phyloP scores from a whole-genome alignment of 495 filamentous ascomycete species.

The Oidiodendron maius region DNA sequence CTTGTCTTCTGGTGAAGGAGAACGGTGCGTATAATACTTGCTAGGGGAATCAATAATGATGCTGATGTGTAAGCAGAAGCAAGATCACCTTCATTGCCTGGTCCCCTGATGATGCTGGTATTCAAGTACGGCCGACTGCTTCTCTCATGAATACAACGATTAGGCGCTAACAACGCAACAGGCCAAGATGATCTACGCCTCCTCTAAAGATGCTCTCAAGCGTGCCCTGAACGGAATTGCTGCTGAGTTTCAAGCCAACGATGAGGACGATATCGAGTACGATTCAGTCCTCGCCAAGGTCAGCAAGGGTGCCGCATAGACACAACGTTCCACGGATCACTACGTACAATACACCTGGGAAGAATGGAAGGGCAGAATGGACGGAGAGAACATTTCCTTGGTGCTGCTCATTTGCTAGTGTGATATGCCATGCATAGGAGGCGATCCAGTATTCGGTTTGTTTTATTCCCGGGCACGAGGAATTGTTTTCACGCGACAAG shows the following conservation, averaged over 20 bases:
- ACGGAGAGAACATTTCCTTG: slow-evolving; percentile 4
- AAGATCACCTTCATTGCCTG: slow-evolving; percentile 96
- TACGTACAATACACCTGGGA: not conserved
- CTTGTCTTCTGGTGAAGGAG: slow-evolving; percentile 72
- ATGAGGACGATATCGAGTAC: slow-evolving; percentile 83
- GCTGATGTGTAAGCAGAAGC: slow-evolving; percentile 48
- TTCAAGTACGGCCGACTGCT: slow-evolving; percentile 59
- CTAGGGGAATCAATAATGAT: not conserved
- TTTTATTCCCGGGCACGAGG: not conserved
- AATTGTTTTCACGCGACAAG: not conserved
- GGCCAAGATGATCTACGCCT: slow-evolving; percentile 95
- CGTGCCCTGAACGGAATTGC: slow-evolving; percentile 74
- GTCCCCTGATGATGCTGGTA: slow-evolving; percentile 78
- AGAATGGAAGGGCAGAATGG: not conserved
- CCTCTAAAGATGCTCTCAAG: slow-evolving; percentile 89
- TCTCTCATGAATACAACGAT: not conserved
- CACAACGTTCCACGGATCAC: not conserved
- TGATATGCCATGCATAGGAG: slow-evolving; percentile 7
- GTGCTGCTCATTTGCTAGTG: slow-evolving; percentile 7
- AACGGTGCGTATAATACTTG: slow-evolving; percentile 47
- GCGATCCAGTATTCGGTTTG: slow-evolving; percentile 7
- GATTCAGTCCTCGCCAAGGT: slow-evolving; percentile 70
- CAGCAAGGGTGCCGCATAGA: slow-evolving; percentile 61
- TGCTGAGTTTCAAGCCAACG: slow-evolving; percentile 87
- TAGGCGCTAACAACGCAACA: slow-evolving; percentile 23